phyloP scores from a whole-genome alignment of 768 basidiomycete species.

The Porphyrellus cyaneotinctus region DNA sequence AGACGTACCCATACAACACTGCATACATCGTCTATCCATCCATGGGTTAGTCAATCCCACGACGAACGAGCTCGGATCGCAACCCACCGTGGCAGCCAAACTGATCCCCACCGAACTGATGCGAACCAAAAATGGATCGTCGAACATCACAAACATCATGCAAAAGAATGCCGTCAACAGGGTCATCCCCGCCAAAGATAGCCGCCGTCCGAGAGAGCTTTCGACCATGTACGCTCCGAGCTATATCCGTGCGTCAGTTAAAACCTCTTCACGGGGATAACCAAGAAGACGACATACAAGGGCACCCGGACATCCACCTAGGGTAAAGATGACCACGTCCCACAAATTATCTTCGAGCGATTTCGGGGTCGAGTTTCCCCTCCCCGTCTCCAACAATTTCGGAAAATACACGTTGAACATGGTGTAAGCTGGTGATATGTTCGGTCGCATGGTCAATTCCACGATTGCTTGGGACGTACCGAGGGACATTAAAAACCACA shows the following conservation, averaged over 20 bases:
- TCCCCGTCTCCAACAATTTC: slow-evolving; percentile 66
- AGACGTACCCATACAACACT: slow-evolving; percentile 61
- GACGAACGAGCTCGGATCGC: not conserved
- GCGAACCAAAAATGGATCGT: slow-evolving; percentile 55
- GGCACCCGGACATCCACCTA: slow-evolving; percentile 83
- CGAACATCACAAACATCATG: slow-evolving; percentile 59
- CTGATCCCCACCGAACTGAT: slow-evolving; percentile 73
- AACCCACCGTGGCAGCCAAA: slow-evolving; percentile 56
- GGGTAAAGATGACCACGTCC: slow-evolving; percentile 83
- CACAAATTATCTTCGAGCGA: slow-evolving; percentile 62
- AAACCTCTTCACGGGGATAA: not conserved
- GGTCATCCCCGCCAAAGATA: slow-evolving; percentile 72
- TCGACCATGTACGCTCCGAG: slow-evolving; percentile 86
- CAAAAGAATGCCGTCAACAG: slow-evolving; percentile 75
- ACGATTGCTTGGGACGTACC: slow-evolving; percentile 42
- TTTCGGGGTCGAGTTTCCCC: slow-evolving; percentile 32
- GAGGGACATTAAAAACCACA: slow-evolving; percentile 74
- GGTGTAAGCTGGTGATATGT: slow-evolving; percentile 58
- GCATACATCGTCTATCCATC: slow-evolving; percentile 71
- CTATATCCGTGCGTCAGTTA: slow-evolving; percentile 33
- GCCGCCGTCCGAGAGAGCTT: slow-evolving; percentile 58
- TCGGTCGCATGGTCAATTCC: not conserved
- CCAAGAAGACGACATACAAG: slow-evolving; percentile 47
- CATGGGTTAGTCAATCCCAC: not conserved
- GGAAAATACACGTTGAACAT: slow-evolving; percentile 95